Conservation (phyloP, 75 land plant genomes). For the Gnetum montanum region DNA sequence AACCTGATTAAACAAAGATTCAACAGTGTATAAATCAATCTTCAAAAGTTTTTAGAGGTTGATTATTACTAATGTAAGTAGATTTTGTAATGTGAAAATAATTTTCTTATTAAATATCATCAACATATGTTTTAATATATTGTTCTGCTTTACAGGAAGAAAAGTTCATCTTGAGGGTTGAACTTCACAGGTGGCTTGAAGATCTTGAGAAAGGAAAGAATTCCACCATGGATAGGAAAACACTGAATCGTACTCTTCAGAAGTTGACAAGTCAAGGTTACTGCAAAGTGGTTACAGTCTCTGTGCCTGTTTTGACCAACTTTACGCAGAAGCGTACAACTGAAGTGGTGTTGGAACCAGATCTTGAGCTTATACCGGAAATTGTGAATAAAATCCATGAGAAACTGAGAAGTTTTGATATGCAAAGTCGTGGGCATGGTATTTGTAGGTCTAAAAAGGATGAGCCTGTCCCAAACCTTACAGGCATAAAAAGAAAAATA, state of each 20-base stretch:
- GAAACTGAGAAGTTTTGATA: slow-evolving; percentile 60
- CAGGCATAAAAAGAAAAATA: slow-evolving; percentile 35
- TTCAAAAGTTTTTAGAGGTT: not conserved
- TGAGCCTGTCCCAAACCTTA: slow-evolving; percentile 33
- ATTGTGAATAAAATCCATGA: slow-evolving; percentile 59
- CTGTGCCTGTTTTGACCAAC: slow-evolving; percentile 67
- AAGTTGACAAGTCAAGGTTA: slow-evolving; percentile 63
- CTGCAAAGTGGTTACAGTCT: slow-evolving; percentile 59
- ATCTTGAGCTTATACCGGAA: slow-evolving; percentile 48
- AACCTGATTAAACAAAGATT: no score
- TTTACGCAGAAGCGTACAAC: slow-evolving; percentile 49
- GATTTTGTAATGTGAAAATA: not conserved
- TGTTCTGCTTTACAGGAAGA: slow-evolving; percentile 48
- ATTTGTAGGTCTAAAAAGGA: slow-evolving; percentile 18
- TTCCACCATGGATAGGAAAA: slow-evolving; percentile 71
- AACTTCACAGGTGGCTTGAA: slow-evolving; percentile 83
- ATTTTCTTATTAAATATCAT: not conserved
- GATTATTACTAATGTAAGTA: not conserved
- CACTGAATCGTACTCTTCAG: slow-evolving; percentile 50
- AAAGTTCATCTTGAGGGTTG: slow-evolving; percentile 57
- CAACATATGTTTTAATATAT: not conserved
- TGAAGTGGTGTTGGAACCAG: slow-evolving; percentile 75
- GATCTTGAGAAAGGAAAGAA: slow-evolving; percentile 50
- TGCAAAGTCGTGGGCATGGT: slow-evolving; percentile 52
- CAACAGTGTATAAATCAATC: no score